Evolutionary conservation across 257 asterid genomes (phyloP).

Genomic region (Schizonepeta tenuifolia): DNA sequence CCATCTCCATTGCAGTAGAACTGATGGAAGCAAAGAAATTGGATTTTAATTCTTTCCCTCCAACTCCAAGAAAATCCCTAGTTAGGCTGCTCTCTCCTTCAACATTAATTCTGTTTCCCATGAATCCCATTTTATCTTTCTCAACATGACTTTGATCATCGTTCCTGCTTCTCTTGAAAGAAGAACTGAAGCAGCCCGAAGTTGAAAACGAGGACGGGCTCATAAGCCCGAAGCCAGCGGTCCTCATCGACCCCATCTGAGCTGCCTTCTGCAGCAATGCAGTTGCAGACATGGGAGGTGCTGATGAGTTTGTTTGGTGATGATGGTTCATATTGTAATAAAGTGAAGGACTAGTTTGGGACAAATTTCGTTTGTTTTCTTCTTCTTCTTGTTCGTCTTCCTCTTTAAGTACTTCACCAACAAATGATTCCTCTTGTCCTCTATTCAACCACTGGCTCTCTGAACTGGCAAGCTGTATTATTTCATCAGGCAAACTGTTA

Average conservation of each 20-base stretch:
- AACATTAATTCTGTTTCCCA: not conserved
- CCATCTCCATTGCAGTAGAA: constrained; percentile 47
- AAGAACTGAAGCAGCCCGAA: constrained; percentile 9
- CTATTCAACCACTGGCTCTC: constrained; percentile 6
- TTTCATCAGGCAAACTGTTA: not conserved
- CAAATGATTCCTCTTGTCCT: constrained; percentile 21
- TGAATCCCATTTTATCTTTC: not conserved
- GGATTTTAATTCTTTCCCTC: constrained; percentile 41
- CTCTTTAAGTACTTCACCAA: constrained; percentile 43
- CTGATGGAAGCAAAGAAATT: constrained; percentile 47
- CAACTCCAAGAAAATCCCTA: constrained; percentile 84
- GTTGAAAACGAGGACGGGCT: constrained; percentile 45
- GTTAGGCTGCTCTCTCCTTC: constrained; percentile 45
- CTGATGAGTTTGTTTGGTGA: constrained; percentile 26
- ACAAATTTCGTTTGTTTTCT: constrained; percentile 47
- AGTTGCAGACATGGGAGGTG: constrained; percentile 68
- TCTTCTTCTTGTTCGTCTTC: constrained; percentile 51
- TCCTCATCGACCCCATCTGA: constrained; percentile 69
- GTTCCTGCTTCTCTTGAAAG: constrained; percentile 35
- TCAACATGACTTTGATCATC: not conserved
- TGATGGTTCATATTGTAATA: constrained; percentile 34
- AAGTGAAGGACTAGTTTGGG: constrained; percentile 42
- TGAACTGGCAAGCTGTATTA: not conserved
- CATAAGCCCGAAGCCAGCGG: constrained; percentile 56
- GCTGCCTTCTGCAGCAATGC: constrained; percentile 70